Evolutionary conservation across 495 filamentous ascomycete genomes (phyloP).

Genomic region (Diplogelasinospora grovesii): DNA sequence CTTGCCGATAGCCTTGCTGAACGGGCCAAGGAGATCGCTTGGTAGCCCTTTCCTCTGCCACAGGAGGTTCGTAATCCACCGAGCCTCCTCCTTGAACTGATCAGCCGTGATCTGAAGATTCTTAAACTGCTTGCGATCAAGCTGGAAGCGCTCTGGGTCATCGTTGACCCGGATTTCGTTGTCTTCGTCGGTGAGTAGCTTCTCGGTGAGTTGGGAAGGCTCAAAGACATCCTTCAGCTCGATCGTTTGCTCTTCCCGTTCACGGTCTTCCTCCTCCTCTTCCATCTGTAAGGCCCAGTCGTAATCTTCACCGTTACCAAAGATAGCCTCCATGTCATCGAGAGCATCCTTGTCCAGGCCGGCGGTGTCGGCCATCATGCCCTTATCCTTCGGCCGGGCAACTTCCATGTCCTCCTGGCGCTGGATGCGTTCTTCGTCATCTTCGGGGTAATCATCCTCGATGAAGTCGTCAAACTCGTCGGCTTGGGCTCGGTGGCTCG

Average conservation of each 20-base stretch:
- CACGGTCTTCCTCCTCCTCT: constrained; percentile 66
- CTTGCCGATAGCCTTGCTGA: constrained; percentile 80
- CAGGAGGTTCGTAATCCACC: constrained; percentile 85
- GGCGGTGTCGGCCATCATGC: constrained; percentile 58
- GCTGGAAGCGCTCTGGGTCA: constrained; percentile 89
- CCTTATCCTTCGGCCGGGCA: constrained; percentile 59
- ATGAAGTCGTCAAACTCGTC: constrained; percentile 98
- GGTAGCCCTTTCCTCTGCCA: constrained; percentile 73
- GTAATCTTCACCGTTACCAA: constrained; percentile 92
- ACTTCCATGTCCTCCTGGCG: constrained; percentile 85
- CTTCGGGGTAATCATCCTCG: constrained; percentile 87
- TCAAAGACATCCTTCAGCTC: constrained; percentile 97
- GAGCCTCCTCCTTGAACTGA: constrained; percentile 78
- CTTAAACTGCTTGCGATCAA: constrained; percentile 81
- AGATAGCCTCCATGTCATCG: constrained; percentile 91
- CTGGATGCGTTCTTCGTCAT: constrained; percentile 68
- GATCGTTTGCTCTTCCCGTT: constrained; percentile 60
- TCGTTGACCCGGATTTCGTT: constrained; percentile 80
- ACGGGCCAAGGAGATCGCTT: constrained; percentile 65
- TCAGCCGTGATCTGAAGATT: constrained; percentile 68
- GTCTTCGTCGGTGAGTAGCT: constrained; percentile 91
- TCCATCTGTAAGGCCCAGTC: constrained; percentile 86
- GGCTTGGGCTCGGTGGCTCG: constrained; percentile 47
- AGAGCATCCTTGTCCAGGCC: constrained; percentile 86
- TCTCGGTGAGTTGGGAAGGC: constrained; percentile 85